These are phyloP conservation scores for Teunomyces stri DNA, from an alignment of 805 yeast species.

Conservation along the genomic window DNA sequence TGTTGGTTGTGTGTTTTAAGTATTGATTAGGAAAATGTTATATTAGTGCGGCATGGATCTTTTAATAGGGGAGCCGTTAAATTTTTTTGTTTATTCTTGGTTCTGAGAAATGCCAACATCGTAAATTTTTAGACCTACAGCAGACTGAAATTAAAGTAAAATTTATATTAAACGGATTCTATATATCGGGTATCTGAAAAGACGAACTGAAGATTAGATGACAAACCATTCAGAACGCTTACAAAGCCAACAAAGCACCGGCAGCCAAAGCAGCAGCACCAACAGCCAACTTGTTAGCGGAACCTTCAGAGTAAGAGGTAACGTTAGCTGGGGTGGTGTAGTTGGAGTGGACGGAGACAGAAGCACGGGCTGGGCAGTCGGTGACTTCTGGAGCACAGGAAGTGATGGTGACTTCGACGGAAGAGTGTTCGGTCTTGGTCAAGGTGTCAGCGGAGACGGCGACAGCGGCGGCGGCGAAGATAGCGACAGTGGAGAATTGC, in stretches of 20 bases:
- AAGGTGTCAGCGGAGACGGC: conserved; percentile 28
- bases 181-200: background rate
- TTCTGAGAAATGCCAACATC: no score
- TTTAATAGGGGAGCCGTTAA: no score
- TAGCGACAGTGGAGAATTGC: conserved; percentile 46
- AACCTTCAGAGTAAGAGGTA: conserved; percentile 22
- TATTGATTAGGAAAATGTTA: no score
- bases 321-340: conserved; percentile 19
- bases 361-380: conserved; percentile 37
- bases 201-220: background rate
- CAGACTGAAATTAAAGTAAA: background rate
- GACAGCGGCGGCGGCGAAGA: conserved; percentile 40
- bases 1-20: no score
- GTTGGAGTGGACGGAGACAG: conserved; percentile 7
- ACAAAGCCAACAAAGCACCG: conserved; percentile 31
- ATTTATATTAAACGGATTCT: conserved; percentile 1
- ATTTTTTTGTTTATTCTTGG: no score
- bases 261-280: conserved; percentile 21
- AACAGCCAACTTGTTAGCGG: conserved; percentile 17
- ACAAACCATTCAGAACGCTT: conserved; percentile 11
- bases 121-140: no score
- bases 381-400: conserved; percentile 40
- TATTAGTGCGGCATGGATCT: no score
- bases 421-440: conserved; percentile 28
- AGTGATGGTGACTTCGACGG: conserved; percentile 44